A percentile compares a stretch with the other conserved stretches of the same genome.
phyloP scores from a whole-genome alignment of 306 rosid genomes.

The Pterocarpus macrocarpus region DNA sequence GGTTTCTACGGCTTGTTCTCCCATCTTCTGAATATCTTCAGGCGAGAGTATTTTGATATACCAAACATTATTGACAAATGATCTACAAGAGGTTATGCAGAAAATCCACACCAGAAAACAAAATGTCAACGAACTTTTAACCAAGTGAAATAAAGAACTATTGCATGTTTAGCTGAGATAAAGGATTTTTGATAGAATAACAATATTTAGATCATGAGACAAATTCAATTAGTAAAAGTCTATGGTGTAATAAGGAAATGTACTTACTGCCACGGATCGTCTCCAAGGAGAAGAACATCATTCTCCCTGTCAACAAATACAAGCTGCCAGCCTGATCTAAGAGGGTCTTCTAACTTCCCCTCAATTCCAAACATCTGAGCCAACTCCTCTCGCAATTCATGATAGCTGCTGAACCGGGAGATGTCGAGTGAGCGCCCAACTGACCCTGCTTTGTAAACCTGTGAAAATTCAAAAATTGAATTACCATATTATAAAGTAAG shows the following conservation, averaged over 20 bases:
- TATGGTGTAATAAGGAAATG: conserved; percentile 29
- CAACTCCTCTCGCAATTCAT: conserved; percentile 91
- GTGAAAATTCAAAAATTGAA: conserved; percentile 48
- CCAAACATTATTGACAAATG: conserved; percentile 87
- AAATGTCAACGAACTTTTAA: conserved; percentile 35
- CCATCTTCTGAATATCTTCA: conserved; percentile 84
- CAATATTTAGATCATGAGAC: not conserved
- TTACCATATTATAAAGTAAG: conserved; percentile 11
- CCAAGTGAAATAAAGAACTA: not conserved
- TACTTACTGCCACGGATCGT: conserved; percentile 96
- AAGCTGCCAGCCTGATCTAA: conserved; percentile 99
- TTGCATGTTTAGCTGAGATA: not conserved
- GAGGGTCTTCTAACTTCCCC: conserved; percentile 91
- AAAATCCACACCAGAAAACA: conserved; percentile 29
- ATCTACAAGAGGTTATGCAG: conserved; percentile 57
- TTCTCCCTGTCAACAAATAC: conserved; percentile 98
- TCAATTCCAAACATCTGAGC: conserved; percentile 91
- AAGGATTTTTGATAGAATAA: not conserved
- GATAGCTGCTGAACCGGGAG: conserved; percentile 92
- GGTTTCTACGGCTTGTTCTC: conserved; percentile 71
- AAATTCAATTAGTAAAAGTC: not conserved
- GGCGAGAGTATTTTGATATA: conserved; percentile 89
- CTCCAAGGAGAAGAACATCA: conserved; percentile 97
- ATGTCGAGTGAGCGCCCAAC: conserved; percentile 94
- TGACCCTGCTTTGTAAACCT: conserved; percentile 89